Evolutionary conservation across 2,329 filamentous ascomycete species (phyloP).

Genomic region (Biscogniauxia mediterranea): DNA sequence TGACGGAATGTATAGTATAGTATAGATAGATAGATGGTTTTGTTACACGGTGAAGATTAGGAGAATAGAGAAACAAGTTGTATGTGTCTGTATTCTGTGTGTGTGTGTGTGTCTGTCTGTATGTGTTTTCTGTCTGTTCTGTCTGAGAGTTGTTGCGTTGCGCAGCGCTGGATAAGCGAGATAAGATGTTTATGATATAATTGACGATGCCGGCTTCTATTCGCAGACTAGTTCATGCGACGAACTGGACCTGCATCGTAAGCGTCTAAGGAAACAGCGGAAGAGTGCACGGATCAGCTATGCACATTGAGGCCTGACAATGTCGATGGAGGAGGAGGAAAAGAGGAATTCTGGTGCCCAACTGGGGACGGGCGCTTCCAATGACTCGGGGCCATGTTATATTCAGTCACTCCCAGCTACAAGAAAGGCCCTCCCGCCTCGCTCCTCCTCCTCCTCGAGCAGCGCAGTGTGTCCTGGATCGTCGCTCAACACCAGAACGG

Average conservation of each 20-base stretch:
- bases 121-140: not conserved
- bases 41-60: not conserved
- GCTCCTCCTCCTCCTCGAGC: constrained; percentile 19
- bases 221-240: constrained; percentile 31
- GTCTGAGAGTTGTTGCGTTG: not conserved
- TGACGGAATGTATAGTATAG: no score
- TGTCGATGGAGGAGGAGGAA: constrained; percentile 11
- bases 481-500: constrained; percentile 28
- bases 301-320: constrained; percentile 23
- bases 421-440: constrained; percentile 4
- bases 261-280: constrained; percentile 17
- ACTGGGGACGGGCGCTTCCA: constrained; percentile 14
- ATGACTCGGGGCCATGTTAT: constrained; percentile 32
- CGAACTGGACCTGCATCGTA: constrained; percentile 23
- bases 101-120: no score
- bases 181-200: constrained; percentile 13
- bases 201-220: constrained; percentile 26
- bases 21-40: not conserved
- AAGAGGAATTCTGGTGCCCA: constrained; percentile 24
- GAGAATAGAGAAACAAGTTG: no score
- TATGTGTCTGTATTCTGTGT: not conserved
- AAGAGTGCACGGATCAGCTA: constrained; percentile 20
- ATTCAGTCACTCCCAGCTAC: constrained; percentile 22
- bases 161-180: constrained; percentile 8
- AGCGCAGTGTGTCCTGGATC: constrained; percentile 15